A percentile compares a stretch with the other conserved stretches of the same genome.
phyloP scores from a whole-genome alignment of 495 filamentous ascomycete species.

The Umbilicaria muhlenbergii region DNA sequence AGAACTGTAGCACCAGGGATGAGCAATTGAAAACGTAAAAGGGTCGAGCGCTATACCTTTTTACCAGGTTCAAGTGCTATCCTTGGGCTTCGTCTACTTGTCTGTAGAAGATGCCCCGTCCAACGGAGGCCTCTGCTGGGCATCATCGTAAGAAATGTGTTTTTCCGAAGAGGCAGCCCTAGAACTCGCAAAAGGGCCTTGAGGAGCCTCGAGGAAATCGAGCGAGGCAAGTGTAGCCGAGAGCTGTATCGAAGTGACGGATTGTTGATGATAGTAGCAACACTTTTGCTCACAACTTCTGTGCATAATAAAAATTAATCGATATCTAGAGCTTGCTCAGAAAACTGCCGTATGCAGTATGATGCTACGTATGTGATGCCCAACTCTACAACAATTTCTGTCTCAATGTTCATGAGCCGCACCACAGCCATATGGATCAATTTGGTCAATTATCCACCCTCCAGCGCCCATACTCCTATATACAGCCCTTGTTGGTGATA shows the following conservation, averaged over 20 bases:
- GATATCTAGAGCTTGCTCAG: too few relatives aligned
- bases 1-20: not conserved
- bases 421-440: not conserved
- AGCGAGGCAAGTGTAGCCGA: too few relatives aligned
- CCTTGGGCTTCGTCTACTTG: slow-evolving; percentile 3
- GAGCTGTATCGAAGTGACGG: too few relatives aligned
- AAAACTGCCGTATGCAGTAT: too few relatives aligned
- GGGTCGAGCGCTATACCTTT: slow-evolving; percentile 3
- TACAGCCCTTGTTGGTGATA: not conserved
- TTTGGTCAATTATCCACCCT: too few relatives aligned
- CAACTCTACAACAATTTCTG: not conserved
- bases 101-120: not conserved
- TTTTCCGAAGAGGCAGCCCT: not conserved
- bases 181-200: too few relatives aligned
- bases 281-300: too few relatives aligned
- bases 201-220: too few relatives aligned
- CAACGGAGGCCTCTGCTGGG: slow-evolving; percentile 15
- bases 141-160: slow-evolving; percentile 10
- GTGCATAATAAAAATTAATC: too few relatives aligned
- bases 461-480: not conserved
- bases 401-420: not conserved
- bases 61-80: slow-evolving; percentile 5
- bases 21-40: not conserved
- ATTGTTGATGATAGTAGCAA: too few relatives aligned
- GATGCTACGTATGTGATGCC: too few relatives aligned